Conservation (phyloP, 768 basidiomycete genomes). For the Bullera alba region DNA sequence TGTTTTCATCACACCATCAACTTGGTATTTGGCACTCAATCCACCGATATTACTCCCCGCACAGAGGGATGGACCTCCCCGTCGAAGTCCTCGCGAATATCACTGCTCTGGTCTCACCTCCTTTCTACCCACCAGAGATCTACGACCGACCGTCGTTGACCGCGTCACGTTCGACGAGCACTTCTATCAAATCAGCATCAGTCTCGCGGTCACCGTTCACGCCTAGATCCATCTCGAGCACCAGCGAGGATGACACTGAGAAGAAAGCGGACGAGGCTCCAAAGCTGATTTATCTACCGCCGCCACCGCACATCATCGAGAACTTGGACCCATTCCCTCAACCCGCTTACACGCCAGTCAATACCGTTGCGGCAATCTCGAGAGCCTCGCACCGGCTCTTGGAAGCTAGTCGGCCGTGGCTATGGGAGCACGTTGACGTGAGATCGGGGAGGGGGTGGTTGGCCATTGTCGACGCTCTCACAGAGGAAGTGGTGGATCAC, state of each 20-base stretch:
- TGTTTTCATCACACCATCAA: too few relatives aligned
- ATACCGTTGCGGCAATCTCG: conserved; percentile 13
- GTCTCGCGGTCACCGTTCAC: too few relatives aligned
- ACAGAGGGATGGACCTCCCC: too few relatives aligned
- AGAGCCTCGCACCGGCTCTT: conserved; percentile 17
- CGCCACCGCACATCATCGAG: conserved; percentile 6
- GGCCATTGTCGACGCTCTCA: conserved; percentile 42
- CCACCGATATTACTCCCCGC: too few relatives aligned
- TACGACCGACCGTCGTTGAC: neutral
- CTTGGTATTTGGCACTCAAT: too few relatives aligned
- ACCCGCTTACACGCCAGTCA: conserved; percentile 5
- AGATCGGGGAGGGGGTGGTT: conserved; percentile 41
- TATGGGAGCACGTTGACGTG: conserved; percentile 44
- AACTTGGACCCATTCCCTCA: conserved; percentile 25
- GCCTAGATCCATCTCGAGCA: too few relatives aligned
- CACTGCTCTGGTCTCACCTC: conserved; percentile 30
- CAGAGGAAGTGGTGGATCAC: conserved; percentile 36
- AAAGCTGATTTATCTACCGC: neutral
- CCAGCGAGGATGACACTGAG: neutral
- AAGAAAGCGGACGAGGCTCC: neutral
- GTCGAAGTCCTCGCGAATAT: conserved; percentile 33
- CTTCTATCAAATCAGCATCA: too few relatives aligned
- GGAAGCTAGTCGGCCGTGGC: conserved; percentile 36
- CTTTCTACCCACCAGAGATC: conserved; percentile 18
- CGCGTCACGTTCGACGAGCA: too few relatives aligned